Base-by-base conservation (phyloP, 345 rosid species). In the Sonneratia alba region DNA sequence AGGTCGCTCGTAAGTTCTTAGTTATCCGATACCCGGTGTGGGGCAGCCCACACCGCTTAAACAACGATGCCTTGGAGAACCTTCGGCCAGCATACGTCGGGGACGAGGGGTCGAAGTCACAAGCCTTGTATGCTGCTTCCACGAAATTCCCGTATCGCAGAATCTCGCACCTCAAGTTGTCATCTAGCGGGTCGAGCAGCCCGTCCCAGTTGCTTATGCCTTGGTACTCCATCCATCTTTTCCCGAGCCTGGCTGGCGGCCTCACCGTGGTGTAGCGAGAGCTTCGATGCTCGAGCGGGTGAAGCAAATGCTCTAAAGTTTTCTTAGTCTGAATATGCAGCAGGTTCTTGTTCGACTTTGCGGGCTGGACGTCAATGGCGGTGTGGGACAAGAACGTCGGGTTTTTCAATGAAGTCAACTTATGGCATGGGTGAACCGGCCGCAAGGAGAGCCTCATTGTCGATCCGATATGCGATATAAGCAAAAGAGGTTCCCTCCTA, bases 71-170 rank as follows among this genome's bases (percentile, higher is more conserved):
- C 62, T 81, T 88, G 10, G 90, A 79, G 75, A 77, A 88, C 32
- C 79, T 82, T 70, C 92, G 87, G 18, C 83, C 77, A 6, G 87
- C 97, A 37, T 84, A 90, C 18, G 91, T 79, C 0, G 92, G 85
- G 0, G 96, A 88, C 0, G 91, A 85, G 7, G 89, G 85, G 67
- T 92, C 89, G 53, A 89, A 90, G 77, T 95, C 95, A 51, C 85
- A 95, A 0, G 96, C 75, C 67, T 81, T 81, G 67, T 95, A 95
- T 4, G 99, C 88, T 6, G 97, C 89, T 12, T 90, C 91, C 0
- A 92, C 91, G 77, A 95, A 92, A 7, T 76, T 76, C 9, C 99
- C 99, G 63, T 95, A 95, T 21, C 99, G 87, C 42, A 95, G 85
- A 57, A 95, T 90, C 73, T 92, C 99, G 0, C 77, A 57, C 0